These are phyloP conservation scores for Scenedesmus sp. DNA, from an alignment of 163 green algal genomes.

Conservation along the genomic window DNA sequence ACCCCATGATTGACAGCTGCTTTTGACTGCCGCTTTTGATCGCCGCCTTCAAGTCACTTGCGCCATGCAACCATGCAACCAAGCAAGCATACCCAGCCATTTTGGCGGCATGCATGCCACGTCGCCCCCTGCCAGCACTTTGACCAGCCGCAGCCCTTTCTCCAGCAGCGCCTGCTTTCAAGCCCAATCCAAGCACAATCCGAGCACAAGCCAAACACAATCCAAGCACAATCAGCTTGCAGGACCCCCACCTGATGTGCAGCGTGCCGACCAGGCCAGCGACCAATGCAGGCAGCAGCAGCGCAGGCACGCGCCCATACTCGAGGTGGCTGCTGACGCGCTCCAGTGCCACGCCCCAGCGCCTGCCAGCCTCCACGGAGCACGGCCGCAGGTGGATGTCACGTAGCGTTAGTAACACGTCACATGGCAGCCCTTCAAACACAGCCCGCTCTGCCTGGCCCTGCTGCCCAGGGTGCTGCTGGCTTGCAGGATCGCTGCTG, in stretches of 20 bases:
- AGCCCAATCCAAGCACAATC: too few species aligned
- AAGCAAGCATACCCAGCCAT: too few species aligned
- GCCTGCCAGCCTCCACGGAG: constrained; percentile 68
- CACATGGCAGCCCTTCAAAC: constrained; percentile 46
- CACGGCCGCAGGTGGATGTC: constrained; percentile 66
- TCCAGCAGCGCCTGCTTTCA: too few species aligned
- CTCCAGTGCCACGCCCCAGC: constrained; percentile 68
- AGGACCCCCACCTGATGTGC: constrained; percentile 63
- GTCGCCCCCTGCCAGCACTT: too few species aligned
- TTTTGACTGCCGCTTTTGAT: too few species aligned
- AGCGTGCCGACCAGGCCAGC: constrained; percentile 76
- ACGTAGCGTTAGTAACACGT: constrained; percentile 67
- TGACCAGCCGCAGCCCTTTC: too few species aligned
- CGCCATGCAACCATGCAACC: too few species aligned
- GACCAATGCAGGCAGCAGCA: constrained; percentile 63
- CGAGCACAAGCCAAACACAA: too few species aligned
- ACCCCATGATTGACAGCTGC: too few species aligned
- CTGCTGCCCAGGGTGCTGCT: constrained; percentile 30
- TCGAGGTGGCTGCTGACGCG: constrained; percentile 73
- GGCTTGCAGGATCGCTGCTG: not conserved
- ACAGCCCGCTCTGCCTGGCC: not conserved
- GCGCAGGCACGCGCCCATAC: constrained; percentile 69
- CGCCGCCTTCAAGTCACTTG: too few species aligned
- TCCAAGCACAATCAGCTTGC: too few species aligned
- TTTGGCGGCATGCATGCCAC: too few species aligned